Evolutionary conservation across 495 filamentous ascomycete species (phyloP).

Genomic region (Staphylotrichum tortipilum): DNA sequence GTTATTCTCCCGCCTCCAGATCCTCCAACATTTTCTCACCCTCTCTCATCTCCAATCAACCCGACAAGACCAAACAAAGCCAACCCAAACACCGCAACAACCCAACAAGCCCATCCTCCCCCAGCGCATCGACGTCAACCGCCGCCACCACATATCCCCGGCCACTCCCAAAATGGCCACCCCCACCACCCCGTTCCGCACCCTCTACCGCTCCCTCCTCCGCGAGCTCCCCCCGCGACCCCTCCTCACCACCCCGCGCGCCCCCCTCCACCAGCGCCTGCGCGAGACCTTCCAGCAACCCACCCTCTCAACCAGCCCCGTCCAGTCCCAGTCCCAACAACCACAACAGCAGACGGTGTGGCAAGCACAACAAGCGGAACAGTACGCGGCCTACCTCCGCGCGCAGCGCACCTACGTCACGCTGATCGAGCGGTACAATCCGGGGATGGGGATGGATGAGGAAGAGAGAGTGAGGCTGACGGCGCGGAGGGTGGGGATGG

Average conservation of each 20-base stretch:
- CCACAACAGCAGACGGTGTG: too few relatives aligned
- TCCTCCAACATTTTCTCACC: neutral
- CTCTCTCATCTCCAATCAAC: neutral
- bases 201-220: conserved; percentile 82
- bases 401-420: conserved; percentile 75
- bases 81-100: neutral
- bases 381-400: conserved; percentile 68
- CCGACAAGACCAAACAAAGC: neutral
- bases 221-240: conserved; percentile 75
- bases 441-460: conserved; percentile 73
- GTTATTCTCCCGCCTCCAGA: neutral
- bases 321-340: neutral
- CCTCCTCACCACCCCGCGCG: conserved; percentile 42
- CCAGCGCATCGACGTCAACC: too few relatives aligned
- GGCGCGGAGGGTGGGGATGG: conserved; percentile 79
- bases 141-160: too few relatives aligned
- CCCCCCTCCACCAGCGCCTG: conserved; percentile 52
- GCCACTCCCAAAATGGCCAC: conserved; percentile 15
- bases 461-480: conserved; percentile 77
- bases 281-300: conserved; percentile 43
- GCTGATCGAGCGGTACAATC: conserved; percentile 86
- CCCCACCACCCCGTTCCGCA: conserved; percentile 48
- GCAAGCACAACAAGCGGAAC: conserved; percentile 50
- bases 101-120: too few relatives aligned
- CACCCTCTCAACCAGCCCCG: neutral